Evolutionary conservation across 2,329 filamentous ascomycete species (phyloP).

Genomic region (Fusarium mundagurra): DNA sequence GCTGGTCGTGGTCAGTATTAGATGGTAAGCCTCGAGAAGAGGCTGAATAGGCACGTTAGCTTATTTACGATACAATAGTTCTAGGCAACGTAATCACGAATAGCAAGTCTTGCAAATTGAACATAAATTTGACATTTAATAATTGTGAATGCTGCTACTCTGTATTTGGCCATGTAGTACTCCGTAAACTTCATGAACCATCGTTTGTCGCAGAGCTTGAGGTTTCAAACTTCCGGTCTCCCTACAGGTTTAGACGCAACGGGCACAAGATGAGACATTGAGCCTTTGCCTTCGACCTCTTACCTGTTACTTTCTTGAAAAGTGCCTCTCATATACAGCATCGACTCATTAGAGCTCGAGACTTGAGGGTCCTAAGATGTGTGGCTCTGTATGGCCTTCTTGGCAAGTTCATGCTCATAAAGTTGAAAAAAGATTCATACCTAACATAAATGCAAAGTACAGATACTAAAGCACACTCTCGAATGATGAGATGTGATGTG

Average conservation of each 20-base stretch:
- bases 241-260: background rate
- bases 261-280: background rate
- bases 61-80: slow-evolving; percentile 33
- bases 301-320: background rate
- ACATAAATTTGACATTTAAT: background rate
- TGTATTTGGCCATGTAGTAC: background rate
- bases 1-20: slow-evolving; percentile 39
- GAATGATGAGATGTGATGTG: background rate
- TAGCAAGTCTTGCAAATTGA: slow-evolving; percentile 21
- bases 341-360: background rate
- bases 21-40: slow-evolving; percentile 32
- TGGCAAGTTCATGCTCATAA: background rate
- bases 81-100: slow-evolving; percentile 37
- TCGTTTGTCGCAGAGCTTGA: background rate
- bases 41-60: slow-evolving; percentile 28
- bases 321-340: background rate
- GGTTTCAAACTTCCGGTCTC: background rate
- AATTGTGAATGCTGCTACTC: background rate
- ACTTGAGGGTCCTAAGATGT: background rate
- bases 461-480: background rate
- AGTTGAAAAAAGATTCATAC: background rate
- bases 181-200: background rate
- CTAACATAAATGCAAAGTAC: background rate
- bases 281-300: background rate
- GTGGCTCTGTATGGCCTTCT: background rate